A percentile compares a stretch with the other conserved stretches of the same genome.
phyloP scores from a whole-genome alignment of 2,329 filamentous ascomycete species.

The Arthrobotrys megalospora region DNA sequence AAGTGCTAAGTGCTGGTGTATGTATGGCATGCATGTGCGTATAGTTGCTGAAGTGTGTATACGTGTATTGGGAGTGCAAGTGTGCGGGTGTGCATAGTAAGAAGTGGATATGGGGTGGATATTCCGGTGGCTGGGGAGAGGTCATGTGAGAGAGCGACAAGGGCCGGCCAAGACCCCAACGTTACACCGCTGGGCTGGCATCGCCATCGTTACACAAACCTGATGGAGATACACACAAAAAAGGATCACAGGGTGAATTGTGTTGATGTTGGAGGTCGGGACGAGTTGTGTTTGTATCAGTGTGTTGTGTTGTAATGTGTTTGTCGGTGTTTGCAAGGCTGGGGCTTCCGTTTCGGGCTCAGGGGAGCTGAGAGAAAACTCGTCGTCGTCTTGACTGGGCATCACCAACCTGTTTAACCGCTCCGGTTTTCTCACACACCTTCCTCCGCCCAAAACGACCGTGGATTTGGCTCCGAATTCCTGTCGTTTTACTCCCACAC shows the following conservation, averaged over 20 bases:
- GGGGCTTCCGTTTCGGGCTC: neutral
- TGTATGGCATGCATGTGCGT: too few relatives aligned
- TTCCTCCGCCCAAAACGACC: slow-evolving; percentile 53
- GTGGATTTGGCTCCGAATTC: slow-evolving; percentile 47
- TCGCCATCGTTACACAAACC: slow-evolving; percentile 22
- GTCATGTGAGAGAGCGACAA: neutral
- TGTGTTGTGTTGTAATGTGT: too few relatives aligned
- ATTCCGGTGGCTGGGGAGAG: too few relatives aligned
- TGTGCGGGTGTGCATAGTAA: too few relatives aligned
- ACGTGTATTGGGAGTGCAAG: neutral
- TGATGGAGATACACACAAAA: neutral
- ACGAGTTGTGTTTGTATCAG: too few relatives aligned
- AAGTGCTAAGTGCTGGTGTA: too few relatives aligned
- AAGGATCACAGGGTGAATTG: too few relatives aligned
- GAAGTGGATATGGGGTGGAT: too few relatives aligned
- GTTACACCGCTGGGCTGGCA: slow-evolving; percentile 4
- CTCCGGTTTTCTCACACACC: slow-evolving; percentile 56
- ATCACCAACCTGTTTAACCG: slow-evolving; percentile 60
- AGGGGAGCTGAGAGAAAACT: slow-evolving; percentile 10
- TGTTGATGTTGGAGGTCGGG: too few relatives aligned
- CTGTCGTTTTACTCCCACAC: slow-evolving; percentile 56
- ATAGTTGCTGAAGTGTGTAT: slow-evolving; percentile 14
- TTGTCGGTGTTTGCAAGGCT: slow-evolving; percentile 18
- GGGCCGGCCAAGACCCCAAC: slow-evolving; percentile 21
- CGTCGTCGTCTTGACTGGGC: neutral